phyloP scores from a whole-genome alignment of 768 basidiomycete genomes.

The Suillus cothurnatus region DNA sequence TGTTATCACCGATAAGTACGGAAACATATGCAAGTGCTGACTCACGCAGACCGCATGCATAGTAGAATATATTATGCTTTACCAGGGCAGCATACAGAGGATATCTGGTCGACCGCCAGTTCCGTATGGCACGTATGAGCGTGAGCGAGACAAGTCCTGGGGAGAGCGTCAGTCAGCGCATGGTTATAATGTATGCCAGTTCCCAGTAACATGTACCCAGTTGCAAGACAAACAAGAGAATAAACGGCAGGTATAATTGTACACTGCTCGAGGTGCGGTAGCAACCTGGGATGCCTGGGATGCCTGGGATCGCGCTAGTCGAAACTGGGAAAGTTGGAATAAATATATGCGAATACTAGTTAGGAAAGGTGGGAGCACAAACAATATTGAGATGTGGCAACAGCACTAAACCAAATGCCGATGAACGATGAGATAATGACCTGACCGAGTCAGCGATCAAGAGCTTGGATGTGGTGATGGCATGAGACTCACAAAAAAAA shows the following conservation, averaged over 20 bases:
- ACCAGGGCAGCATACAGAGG: background rate
- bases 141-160: background rate
- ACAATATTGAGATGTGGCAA: background rate
- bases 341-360: background rate
- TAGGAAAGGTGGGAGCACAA: background rate
- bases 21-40: background rate
- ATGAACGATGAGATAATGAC: background rate
- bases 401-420: background rate
- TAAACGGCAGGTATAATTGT: background rate
- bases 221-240: background rate
- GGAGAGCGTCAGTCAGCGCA: background rate
- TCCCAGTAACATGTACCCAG: background rate
- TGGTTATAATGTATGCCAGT: background rate
- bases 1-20: background rate
- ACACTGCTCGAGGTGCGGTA: background rate
- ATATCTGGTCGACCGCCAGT: background rate
- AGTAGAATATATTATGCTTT: conserved; percentile 1
- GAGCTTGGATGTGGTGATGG: background rate
- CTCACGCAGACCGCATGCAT: background rate
- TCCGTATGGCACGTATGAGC: background rate
- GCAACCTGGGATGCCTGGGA: background rate
- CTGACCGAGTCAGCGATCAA: background rate
- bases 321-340: background rate
- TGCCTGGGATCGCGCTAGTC: background rate
- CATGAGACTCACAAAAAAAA: background rate